Evolutionary conservation across 2,329 filamentous ascomycete genomes (phyloP).

Genomic region (Talaromyces sp.): DNA sequence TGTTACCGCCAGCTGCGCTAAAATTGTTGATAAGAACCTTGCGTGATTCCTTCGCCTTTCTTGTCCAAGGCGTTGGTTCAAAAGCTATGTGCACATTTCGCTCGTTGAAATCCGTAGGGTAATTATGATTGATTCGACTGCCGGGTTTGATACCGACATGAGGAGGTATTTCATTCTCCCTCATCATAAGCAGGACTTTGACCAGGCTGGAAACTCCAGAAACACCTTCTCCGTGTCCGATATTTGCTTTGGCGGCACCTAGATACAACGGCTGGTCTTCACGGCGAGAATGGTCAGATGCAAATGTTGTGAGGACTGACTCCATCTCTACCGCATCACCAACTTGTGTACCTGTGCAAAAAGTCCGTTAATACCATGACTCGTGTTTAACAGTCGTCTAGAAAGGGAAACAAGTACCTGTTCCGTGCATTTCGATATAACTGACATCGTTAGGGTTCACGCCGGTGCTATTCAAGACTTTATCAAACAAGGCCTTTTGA

Average conservation of each 20-base stretch:
- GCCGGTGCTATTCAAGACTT: conserved; percentile 24
- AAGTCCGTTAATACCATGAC: too few species aligned
- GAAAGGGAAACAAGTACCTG: too few species aligned
- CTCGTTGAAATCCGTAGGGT: conserved; percentile 42
- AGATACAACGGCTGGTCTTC: too few species aligned
- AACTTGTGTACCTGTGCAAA: too few species aligned
- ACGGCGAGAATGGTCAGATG: too few species aligned
- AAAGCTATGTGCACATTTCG: conserved; percentile 46
- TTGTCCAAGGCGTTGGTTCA: background rate
- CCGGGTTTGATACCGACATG: conserved; percentile 38
- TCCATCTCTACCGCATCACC: conserved; percentile 52
- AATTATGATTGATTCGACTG: conserved; percentile 48
- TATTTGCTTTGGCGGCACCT: conserved; percentile 62
- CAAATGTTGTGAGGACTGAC: too few species aligned
- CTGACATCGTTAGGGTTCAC: conserved; percentile 57
- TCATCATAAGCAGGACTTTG: conserved; percentile 39
- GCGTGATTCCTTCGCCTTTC: too few species aligned
- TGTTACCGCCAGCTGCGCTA: conserved; percentile 64
- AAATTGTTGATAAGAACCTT: conserved; percentile 57
- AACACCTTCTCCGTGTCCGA: conserved; percentile 61
- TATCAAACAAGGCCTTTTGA: too few species aligned
- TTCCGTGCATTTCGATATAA: conserved; percentile 81
- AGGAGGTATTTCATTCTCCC: conserved; percentile 31
- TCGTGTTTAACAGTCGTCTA: too few species aligned
- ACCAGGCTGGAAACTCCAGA: conserved; percentile 23